These are phyloP conservation scores for Colletotrichum salicis DNA, from an alignment of 2,329 filamentous ascomycete species.

Conservation along the genomic window DNA sequence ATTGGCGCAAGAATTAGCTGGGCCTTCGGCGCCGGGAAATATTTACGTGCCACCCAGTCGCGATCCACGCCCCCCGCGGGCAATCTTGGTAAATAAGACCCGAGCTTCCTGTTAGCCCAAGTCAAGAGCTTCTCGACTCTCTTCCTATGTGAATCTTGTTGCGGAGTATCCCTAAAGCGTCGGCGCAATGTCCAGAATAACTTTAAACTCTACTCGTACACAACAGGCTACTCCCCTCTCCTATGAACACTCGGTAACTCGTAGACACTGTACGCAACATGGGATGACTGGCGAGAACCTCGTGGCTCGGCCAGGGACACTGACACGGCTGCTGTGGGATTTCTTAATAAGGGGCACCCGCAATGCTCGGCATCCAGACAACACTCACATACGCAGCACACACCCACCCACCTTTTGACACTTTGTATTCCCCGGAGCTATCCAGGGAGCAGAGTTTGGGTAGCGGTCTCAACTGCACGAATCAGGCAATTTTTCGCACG, in stretches of 20 bases:
- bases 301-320: neutral
- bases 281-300: neutral
- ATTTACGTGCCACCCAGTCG: neutral
- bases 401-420: neutral
- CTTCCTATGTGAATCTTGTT: neutral
- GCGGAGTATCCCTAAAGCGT: neutral
- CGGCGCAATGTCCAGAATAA: neutral
- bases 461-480: slow-evolving; percentile 8
- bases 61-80: neutral
- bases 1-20: neutral
- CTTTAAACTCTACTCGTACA: neutral
- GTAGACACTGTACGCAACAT: neutral
- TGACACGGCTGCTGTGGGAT: neutral
- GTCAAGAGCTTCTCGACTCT: no score
- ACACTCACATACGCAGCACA: neutral
- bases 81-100: neutral
- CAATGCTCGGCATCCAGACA: neutral
- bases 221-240: neutral
- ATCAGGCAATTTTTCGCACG: slow-evolving; percentile 20
- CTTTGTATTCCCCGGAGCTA: slow-evolving; percentile 4
- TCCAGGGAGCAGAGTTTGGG: slow-evolving; percentile 20
- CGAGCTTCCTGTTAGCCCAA: neutral
- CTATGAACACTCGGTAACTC: no score
- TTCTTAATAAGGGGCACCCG: neutral
- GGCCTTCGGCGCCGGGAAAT: neutral